Percentiles rank a stretch among this genome's conserved stretches.
phyloP scores from a whole-genome alignment of 1,139 yeast species.

The Citeromyces siamensis region DNA sequence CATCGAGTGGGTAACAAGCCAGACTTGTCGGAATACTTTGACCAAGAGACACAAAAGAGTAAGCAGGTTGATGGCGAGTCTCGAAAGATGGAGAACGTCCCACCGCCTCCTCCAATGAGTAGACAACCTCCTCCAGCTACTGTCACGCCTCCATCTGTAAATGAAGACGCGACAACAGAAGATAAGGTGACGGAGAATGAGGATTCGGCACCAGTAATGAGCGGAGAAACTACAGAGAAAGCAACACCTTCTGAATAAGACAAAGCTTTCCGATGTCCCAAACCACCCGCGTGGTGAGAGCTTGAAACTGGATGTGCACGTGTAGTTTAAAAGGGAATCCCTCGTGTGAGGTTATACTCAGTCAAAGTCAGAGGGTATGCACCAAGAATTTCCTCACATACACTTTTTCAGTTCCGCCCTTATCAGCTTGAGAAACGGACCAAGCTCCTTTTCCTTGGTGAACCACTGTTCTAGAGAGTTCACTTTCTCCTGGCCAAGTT shows the following conservation, averaged over 20 bases:
- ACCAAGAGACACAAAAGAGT: not conserved
- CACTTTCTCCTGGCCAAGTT: constrained; percentile 9
- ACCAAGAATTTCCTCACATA: constrained; percentile 3
- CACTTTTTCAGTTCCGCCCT: constrained; percentile 17
- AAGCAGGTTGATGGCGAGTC: not conserved
- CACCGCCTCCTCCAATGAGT: not conserved
- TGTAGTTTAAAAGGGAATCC: no score
- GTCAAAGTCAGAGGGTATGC: not conserved
- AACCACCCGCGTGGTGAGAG: no score
- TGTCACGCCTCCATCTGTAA: no score
- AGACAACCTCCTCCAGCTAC: no score
- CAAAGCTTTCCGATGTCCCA: no score
- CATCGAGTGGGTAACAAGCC: not conserved
- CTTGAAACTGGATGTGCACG: no score
- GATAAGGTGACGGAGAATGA: not conserved
- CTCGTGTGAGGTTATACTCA: not conserved
- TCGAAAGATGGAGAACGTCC: not conserved
- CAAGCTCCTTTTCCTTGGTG: constrained; percentile 26
- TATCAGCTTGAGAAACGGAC: constrained; percentile 27
- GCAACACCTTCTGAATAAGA: no score
- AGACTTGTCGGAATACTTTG: constrained; percentile 1
- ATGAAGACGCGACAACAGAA: no score
- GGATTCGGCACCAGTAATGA: no score
- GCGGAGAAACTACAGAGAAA: no score
- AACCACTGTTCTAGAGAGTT: constrained; percentile 17